Base-by-base conservation (phyloP, 2,329 filamentous ascomycete genomes). In the Xylaria sp. region DNA sequence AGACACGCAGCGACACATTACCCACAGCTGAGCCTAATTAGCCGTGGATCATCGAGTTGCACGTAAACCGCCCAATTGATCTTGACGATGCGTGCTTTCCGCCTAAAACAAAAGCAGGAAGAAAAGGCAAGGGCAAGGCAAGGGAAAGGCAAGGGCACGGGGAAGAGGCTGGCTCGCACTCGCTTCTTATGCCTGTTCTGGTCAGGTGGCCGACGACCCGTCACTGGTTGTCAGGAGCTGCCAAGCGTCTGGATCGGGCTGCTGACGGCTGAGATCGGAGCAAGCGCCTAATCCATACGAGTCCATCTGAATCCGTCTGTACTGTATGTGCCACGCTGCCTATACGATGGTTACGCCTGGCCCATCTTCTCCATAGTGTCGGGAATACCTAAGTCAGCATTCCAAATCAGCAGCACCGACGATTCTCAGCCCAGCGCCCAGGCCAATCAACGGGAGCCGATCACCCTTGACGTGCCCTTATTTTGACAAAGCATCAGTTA, bases 351-450 rank as follows among this genome's bases (percentile, higher is more conserved):
- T 7, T 51, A 37, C 31, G 29, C 25, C 31, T 37, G 9, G 11
- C 21, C 48, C 21, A 54, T 48, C 40, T 53, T n/a, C 48, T 43
- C 25, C 40, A 53, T 49, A 37, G 38, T 31, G 33, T 58, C 49
- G 59, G 58, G 33, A 53, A 51, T 46, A 52, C 15, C 15, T 37
- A 58, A 53, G 63, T 58, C 51, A 63, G 53, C 60, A 65, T 65
- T 65, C 56, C 60, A 65, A 65, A 65, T 65, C 43, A 56, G 37
- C 44, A 10, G 38, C 43, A 48, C 52, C 37, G 33, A 54, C 43
- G 37, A 19, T 41, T 23, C 38, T 60, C 63, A 63, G 63, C 56
- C 44, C 56, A 63, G 29, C 13, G 37, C 25, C 5, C 10, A 38
- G 27, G 21, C 62, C 62, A 64, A 64, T 64, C 19, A 53, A 29